Percentiles rank a stretch among this genome's conserved stretches.
phyloP scores from a whole-genome alignment of 306 rosid genomes.

The Aeschynomene evenia region DNA sequence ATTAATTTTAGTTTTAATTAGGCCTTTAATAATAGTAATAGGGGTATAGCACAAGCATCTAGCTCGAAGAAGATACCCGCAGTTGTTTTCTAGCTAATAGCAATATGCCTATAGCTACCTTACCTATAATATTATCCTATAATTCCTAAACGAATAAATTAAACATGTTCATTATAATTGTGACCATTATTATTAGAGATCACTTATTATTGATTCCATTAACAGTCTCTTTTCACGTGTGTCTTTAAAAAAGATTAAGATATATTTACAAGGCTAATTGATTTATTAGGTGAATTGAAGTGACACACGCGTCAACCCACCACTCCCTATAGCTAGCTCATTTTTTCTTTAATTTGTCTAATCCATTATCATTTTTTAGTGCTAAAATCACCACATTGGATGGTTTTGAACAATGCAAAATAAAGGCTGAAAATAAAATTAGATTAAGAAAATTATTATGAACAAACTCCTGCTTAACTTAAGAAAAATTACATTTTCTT shows the following conservation, averaged over 20 bases:
- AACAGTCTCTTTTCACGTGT: slow-evolving; percentile 9
- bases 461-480: no score
- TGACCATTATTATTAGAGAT: slow-evolving; percentile 9
- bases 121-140: slow-evolving; percentile 8
- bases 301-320: slow-evolving; percentile 20
- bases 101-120: slow-evolving; percentile 24
- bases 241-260: background rate
- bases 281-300: background rate
- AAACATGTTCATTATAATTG: slow-evolving; percentile 26
- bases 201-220: slow-evolving; percentile 13
- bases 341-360: background rate
- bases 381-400: background rate
- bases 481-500: no score
- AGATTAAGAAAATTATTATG: no score
- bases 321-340: background rate
- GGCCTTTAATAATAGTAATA: background rate
- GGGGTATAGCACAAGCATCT: background rate
- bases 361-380: background rate
- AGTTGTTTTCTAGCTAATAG: slow-evolving; percentile 11
- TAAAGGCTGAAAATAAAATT: no score
- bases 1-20: background rate
- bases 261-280: background rate
- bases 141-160: slow-evolving; percentile 27
- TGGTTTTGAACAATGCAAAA: no score
- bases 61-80: background rate